phyloP scores from a whole-genome alignment of 2,329 filamentous ascomycete genomes.

The Setomelanomma holmii region DNA sequence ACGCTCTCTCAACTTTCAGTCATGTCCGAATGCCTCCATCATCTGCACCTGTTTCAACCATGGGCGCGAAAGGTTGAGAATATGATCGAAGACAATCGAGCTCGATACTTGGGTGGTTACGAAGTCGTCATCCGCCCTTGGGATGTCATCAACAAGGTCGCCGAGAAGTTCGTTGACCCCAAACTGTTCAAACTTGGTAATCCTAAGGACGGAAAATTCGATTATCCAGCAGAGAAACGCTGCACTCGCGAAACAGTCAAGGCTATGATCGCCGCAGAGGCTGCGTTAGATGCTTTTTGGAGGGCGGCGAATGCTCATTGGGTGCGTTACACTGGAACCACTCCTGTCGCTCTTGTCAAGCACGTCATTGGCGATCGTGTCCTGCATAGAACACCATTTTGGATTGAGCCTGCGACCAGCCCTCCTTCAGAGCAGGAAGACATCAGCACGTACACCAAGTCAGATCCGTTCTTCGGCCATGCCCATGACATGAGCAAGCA shows the following conservation, averaged over 20 bases:
- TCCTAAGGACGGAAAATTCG: conserved; percentile 2
- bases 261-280: conserved; percentile 53
- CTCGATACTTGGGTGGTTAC: background rate
- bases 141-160: background rate
- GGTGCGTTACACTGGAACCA: conserved; percentile 1
- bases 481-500: conserved; percentile 15
- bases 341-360: conserved; percentile 4
- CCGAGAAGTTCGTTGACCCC: background rate
- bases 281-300: conserved; percentile 59
- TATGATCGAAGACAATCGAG: background rate
- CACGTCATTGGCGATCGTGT: conserved; percentile 39
- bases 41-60: conserved; percentile 57
- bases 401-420: conserved; percentile 47
- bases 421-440: background rate
- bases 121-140: background rate
- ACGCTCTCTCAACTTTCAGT: conserved; percentile 58
- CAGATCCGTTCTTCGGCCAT: background rate
- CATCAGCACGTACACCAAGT: background rate
- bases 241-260: conserved; percentile 51
- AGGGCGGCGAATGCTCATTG: conserved; percentile 28
- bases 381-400: conserved; percentile 58
- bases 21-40: conserved; percentile 52
- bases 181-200: background rate
- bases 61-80: conserved; percentile 55
- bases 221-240: conserved; percentile 57